Conservation (phyloP, 768 basidiomycete species). For the Suillus decipiens region DNA sequence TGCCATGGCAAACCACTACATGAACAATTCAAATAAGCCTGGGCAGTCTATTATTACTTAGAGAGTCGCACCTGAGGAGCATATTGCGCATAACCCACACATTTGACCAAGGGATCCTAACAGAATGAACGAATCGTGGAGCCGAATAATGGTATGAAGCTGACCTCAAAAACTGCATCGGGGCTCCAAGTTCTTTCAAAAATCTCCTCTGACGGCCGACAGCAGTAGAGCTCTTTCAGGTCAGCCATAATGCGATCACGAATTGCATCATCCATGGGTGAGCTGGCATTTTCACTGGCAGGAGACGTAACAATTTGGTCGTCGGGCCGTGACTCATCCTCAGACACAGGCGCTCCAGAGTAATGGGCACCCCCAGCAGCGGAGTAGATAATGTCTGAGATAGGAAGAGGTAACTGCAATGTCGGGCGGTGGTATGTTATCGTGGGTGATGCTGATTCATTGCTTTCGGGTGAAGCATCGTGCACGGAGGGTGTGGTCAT, state of each 20-base stretch:
- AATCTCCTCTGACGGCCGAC: slow-evolving; percentile 52
- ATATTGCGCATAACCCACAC: slow-evolving; percentile 51
- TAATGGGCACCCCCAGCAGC: slow-evolving; percentile 67
- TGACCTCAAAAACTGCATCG: slow-evolving; percentile 57
- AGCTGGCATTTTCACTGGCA: background rate
- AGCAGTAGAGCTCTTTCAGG: slow-evolving; percentile 57
- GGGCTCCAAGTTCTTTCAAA: slow-evolving; percentile 53
- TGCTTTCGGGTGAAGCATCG: background rate
- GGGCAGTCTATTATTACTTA: background rate
- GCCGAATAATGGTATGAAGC: background rate
- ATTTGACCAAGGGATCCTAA: slow-evolving; percentile 52
- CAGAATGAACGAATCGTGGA: background rate
- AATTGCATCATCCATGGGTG: slow-evolving; percentile 33
- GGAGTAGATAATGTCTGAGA: slow-evolving; percentile 54
- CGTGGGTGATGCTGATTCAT: slow-evolving; percentile 33
- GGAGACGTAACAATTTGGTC: slow-evolving; percentile 11
- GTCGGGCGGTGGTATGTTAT: slow-evolving; percentile 48
- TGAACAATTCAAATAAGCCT: slow-evolving; percentile 4
- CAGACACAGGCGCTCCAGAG: slow-evolving; percentile 45
- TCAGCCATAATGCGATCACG: slow-evolving; percentile 58
- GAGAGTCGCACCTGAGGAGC: slow-evolving; percentile 50
- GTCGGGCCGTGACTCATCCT: slow-evolving; percentile 1
- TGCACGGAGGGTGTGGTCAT: background rate
- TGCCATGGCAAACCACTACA: slow-evolving; percentile 57
- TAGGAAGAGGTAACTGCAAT: slow-evolving; percentile 45